Percentiles rank a stretch among this genome's conserved stretches.
Evolutionary conservation across 2,329 filamentous ascomycete species (phyloP).

Genomic region (Teratosphaeria nubilosa): DNA sequence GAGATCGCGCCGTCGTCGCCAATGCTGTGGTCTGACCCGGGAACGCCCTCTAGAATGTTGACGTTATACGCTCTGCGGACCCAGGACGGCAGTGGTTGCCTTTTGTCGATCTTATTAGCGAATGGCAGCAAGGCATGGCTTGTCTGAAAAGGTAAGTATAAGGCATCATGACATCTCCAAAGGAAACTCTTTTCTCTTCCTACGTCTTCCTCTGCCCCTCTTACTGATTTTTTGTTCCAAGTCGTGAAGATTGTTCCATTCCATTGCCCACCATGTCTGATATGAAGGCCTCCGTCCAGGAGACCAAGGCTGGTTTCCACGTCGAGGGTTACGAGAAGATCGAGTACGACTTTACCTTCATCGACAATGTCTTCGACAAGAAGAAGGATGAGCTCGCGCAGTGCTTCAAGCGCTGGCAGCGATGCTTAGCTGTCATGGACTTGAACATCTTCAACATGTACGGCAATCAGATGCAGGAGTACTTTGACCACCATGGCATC

Average conservation of each 20-base stretch:
- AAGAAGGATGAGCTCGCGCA: slow-evolving; percentile 52
- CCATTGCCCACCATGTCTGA: slow-evolving; percentile 50
- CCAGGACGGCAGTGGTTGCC: not conserved
- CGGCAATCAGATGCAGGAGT: slow-evolving; percentile 53
- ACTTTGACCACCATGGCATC: slow-evolving; percentile 56
- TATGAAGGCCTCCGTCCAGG: slow-evolving; percentile 54
- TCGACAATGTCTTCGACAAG: slow-evolving; percentile 57
- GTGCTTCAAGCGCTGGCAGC: slow-evolving; percentile 55
- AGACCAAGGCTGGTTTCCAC: slow-evolving; percentile 56
- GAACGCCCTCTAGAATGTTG: not conserved
- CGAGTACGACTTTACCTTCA: slow-evolving; percentile 64
- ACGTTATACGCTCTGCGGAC: not conserved
- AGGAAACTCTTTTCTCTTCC: not conserved
- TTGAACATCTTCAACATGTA: slow-evolving; percentile 61
- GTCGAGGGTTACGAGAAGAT: slow-evolving; percentile 68
- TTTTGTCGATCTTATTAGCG: not conserved
- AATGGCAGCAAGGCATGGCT: not conserved
- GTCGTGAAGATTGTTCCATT: slow-evolving; percentile 1
- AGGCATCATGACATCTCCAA: not conserved
- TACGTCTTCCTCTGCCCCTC: not conserved
- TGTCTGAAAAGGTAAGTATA: not conserved
- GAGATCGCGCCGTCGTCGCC: not conserved
- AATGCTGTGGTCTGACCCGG: not conserved
- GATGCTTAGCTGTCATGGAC: slow-evolving; percentile 60
- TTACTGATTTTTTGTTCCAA: not conserved